A percentile compares a stretch with the other conserved stretches of the same genome.
phyloP scores from a whole-genome alignment of 257 asterid species.

The Plectranthus barbatus region DNA sequence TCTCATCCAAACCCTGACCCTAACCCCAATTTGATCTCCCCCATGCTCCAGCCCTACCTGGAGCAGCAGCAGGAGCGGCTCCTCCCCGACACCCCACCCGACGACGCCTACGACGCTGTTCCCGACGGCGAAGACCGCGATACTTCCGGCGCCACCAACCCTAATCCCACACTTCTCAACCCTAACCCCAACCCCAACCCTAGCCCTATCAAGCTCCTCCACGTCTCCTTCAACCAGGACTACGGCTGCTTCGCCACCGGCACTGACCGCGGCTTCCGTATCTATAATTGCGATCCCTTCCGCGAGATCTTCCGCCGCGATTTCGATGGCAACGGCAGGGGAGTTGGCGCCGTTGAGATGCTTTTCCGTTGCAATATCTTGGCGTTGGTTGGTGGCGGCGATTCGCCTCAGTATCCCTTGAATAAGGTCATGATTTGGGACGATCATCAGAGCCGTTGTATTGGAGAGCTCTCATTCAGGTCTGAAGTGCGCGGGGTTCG shows the following conservation, averaged over 20 bases:
- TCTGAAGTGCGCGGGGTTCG: conserved; percentile 85
- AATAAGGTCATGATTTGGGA: conserved; percentile 97
- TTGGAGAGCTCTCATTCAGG: conserved; percentile 77
- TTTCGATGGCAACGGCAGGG: conserved; percentile 52
- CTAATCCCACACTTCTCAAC: conserved; percentile 8
- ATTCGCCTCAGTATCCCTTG: conserved; percentile 64
- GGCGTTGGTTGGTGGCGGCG: conserved; percentile 82
- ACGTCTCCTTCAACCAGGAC: conserved; percentile 88
- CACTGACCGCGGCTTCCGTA: conserved; percentile 71
- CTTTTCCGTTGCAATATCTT: conserved; percentile 75
- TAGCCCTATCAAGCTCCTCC: conserved; percentile 42
- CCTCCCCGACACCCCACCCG: conserved; percentile 28
- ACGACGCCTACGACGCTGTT: conserved; percentile 19
- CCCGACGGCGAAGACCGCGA: conserved; percentile 7
- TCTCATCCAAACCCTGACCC: conserved; percentile 32
- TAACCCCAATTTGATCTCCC: conserved; percentile 31
- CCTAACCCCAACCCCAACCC: conserved; percentile 21
- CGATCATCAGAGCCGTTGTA: conserved; percentile 72
- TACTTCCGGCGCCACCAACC: not conserved
- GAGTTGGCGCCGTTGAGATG: conserved; percentile 80
- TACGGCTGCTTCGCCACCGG: conserved; percentile 78
- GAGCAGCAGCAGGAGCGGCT: conserved; percentile 36
- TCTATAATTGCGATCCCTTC: conserved; percentile 80
- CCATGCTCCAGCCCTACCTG: conserved; percentile 49
- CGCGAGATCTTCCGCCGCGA: conserved; percentile 83